Conservation (phyloP, 2,329 filamentous ascomycete species). For the Myrmaecium sp. region DNA sequence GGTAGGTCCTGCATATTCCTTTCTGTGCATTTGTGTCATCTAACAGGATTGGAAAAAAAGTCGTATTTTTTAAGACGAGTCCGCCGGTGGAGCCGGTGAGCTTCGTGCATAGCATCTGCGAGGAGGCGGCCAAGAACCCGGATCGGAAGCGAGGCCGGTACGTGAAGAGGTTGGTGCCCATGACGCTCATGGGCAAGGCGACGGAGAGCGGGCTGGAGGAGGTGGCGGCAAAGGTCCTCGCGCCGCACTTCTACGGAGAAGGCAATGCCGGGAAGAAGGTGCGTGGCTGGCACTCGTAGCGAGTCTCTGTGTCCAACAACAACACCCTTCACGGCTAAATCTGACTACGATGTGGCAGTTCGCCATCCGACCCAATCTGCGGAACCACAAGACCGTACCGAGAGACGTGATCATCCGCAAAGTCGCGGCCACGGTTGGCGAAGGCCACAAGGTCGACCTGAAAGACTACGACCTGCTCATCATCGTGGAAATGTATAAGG, state of each 20-base stretch:
- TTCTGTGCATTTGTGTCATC: slow-evolving; percentile 10
- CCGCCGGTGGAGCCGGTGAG: slow-evolving; percentile 41
- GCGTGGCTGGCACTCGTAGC: too few species aligned
- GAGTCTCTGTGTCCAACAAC: neutral
- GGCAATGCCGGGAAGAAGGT: slow-evolving; percentile 36
- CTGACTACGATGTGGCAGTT: slow-evolving; percentile 37
- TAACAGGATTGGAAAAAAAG: slow-evolving; percentile 19
- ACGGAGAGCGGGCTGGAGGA: slow-evolving; percentile 51
- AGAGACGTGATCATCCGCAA: slow-evolving; percentile 54
- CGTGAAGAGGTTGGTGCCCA: slow-evolving; percentile 43
- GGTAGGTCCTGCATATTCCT: slow-evolving; percentile 20
- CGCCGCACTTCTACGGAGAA: slow-evolving; percentile 42
- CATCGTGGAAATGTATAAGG: slow-evolving; percentile 66
- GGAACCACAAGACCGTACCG: slow-evolving; percentile 53
- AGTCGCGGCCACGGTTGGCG: slow-evolving; percentile 48
- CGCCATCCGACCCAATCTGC: slow-evolving; percentile 65
- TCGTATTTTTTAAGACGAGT: slow-evolving; percentile 41
- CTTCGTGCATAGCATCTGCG: slow-evolving; percentile 41
- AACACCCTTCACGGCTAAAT: neutral
- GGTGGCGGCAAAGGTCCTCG: slow-evolving; percentile 45
- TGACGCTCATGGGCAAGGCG: slow-evolving; percentile 45
- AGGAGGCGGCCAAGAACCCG: slow-evolving; percentile 34
- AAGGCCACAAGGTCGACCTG: slow-evolving; percentile 61
- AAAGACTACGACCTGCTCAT: slow-evolving; percentile 62
- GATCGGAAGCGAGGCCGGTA: slow-evolving; percentile 38